A percentile compares a stretch with the other conserved stretches of the same genome.
Conservation (phyloP, 225 moss, liverwort and hornwort genomes). For the Marchantia polymorpha region DNA sequence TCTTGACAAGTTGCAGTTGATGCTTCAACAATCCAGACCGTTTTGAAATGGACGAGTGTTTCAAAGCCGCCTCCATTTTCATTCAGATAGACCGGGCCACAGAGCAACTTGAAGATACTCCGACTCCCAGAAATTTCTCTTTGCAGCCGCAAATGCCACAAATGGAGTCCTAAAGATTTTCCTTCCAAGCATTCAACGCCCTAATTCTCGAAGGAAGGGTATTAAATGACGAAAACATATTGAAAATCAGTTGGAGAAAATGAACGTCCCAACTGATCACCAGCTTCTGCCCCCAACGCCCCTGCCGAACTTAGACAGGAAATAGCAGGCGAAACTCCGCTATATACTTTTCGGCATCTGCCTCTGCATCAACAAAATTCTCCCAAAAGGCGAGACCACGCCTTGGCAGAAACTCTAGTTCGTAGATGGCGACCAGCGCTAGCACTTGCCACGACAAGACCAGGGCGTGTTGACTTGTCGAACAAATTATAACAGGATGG, state of each 20-base stretch:
- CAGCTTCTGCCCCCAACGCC: conserved; percentile 1
- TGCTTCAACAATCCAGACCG: conserved; percentile 51
- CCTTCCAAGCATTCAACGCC: conserved; percentile 19
- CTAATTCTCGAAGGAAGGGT: conserved; percentile 1
- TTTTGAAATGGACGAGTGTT: conserved; percentile 31
- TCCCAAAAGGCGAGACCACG: background rate
- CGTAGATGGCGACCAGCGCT: background rate
- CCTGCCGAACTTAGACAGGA: background rate
- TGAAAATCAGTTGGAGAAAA: background rate
- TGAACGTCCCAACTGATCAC: background rate
- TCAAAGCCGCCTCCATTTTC: conserved; percentile 38
- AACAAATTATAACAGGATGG: background rate
- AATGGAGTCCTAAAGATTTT: conserved; percentile 6
- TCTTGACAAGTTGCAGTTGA: conserved; percentile 47
- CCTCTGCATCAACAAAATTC: background rate
- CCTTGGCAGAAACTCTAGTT: background rate
- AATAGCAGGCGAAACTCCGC: background rate
- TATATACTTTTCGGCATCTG: background rate
- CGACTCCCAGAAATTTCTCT: background rate
- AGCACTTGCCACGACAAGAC: background rate
- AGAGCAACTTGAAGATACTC: conserved; percentile 10
- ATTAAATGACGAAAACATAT: conserved; percentile 2
- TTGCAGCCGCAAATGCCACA: background rate
- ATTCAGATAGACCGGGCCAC: background rate
- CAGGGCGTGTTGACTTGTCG: background rate